These are phyloP conservation scores for Rhizopogon sp. DNA, from an alignment of 768 basidiomycete species.

Conservation along the genomic window DNA sequence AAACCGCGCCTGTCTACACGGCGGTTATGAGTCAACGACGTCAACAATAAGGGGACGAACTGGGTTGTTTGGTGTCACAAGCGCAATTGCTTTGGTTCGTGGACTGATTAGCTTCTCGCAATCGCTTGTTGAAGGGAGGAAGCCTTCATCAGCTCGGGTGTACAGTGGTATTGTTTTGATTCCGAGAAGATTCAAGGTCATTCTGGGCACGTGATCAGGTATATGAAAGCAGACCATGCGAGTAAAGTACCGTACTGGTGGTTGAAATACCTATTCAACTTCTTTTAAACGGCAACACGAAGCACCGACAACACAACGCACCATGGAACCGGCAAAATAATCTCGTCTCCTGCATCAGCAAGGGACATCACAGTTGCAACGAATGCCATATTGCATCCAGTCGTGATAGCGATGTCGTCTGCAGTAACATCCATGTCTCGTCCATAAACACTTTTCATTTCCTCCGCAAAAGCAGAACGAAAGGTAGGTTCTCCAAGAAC, in stretches of 20 bases:
- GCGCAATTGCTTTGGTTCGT: constrained; percentile 62
- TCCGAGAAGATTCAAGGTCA: constrained; percentile 62
- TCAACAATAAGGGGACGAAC: constrained; percentile 27
- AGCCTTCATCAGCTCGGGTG: constrained; percentile 45
- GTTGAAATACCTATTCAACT: constrained; percentile 54
- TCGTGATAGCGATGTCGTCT: constrained; percentile 62
- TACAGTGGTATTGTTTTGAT: constrained; percentile 53
- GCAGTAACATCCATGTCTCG: constrained; percentile 37
- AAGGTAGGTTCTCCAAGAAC: constrained; percentile 55
- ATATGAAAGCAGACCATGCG: not conserved
- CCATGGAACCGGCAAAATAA: constrained; percentile 73
- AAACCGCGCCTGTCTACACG: constrained; percentile 62
- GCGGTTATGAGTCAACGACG: not conserved
- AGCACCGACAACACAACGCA: constrained; percentile 17
- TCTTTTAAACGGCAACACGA: not conserved
- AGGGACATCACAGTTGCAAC: constrained; percentile 55
- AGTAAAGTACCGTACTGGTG: constrained; percentile 37
- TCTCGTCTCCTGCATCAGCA: constrained; percentile 65
- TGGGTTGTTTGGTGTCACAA: constrained; percentile 78
- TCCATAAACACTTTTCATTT: constrained; percentile 61
- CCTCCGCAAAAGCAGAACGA: constrained; percentile 47
- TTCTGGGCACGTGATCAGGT: constrained; percentile 32
- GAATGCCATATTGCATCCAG: constrained; percentile 74
- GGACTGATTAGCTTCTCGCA: constrained; percentile 50
- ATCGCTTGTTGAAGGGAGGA: constrained; percentile 51